Evolutionary conservation across 1,284 basidiomycete species (phyloP), one percentile per base, ranked within the genome.

Genomic region (Stygiomarasmius scandens): DNA sequence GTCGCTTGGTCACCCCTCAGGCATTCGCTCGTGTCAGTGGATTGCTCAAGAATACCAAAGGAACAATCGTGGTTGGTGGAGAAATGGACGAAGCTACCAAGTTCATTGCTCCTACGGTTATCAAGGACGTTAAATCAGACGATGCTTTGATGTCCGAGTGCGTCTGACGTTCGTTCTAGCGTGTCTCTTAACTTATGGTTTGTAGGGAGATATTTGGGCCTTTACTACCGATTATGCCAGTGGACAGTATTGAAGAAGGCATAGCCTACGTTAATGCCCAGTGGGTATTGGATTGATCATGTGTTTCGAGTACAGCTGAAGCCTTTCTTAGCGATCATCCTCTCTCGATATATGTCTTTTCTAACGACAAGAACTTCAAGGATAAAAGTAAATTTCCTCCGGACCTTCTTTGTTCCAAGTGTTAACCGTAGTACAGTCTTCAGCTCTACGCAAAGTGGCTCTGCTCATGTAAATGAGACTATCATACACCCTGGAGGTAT

Each of bases 81-180:
- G 75, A 87, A 49, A 76, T 76, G 0, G 86, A 94, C 60, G 80
- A 81, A 61, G 72, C 73, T 10, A 76, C 72, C 57, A 80, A 81
- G 61, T 89, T 80, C 62, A 80, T 93, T 54, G 82, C 86, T 10
- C 87, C 89, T 12, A 92, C 90, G 0, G 68, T 90, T 24, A 80
- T 93, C 36, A 80, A 76, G 57, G 81, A 90, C 61, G 87, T 89
- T 4, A 70, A 75, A 47, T 69, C 66, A 0, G 84, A 86, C 59
- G 92, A 95, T 69, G 82, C 83, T 2, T 68, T 95, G 62, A 84
- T 95, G 84, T 81, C 84, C 71, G 88, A 95, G 86, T 89, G 61
- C 16, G 55, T 52, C n/a, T 9, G 49, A 83, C 75, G 8, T 50
- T 54, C 2, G 14, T 43, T 58, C 12, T 20, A n/a, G 41, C 19